These are phyloP conservation scores for Cudoniella acicularis DNA, from an alignment of 495 filamentous ascomycete species.

Conservation along the genomic window DNA sequence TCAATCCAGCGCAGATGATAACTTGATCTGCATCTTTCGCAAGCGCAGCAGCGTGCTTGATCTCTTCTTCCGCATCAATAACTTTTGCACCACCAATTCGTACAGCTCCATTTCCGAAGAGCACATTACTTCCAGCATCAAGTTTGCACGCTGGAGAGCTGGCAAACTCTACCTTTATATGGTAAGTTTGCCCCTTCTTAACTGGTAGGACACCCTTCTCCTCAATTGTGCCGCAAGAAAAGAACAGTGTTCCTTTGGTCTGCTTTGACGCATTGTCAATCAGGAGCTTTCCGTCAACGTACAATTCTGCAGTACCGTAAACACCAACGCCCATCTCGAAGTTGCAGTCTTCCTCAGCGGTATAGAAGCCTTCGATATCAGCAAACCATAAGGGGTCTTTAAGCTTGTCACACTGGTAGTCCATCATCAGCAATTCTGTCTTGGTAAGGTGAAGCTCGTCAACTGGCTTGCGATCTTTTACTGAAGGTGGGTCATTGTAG, in stretches of 20 bases:
- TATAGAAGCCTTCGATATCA: conserved; percentile 56
- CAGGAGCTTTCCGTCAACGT: conserved; percentile 60
- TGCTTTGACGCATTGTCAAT: conserved; percentile 66
- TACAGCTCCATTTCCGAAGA: conserved; percentile 61
- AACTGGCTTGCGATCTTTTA: conserved; percentile 40
- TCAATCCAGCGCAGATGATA: conserved; percentile 66
- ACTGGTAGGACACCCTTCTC: conserved; percentile 53
- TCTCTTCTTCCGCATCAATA: conserved; percentile 53
- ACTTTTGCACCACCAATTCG: conserved; percentile 59
- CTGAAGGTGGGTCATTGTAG: conserved; percentile 52
- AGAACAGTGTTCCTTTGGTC: conserved; percentile 57
- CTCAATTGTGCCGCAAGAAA: conserved; percentile 57
- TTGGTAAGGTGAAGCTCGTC: conserved; percentile 53
- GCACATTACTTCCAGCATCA: conserved; percentile 41
- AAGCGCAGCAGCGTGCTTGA: conserved; percentile 57
- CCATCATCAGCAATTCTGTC: conserved; percentile 56
- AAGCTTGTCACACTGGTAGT: conserved; percentile 58
- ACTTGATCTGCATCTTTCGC: conserved; percentile 64
- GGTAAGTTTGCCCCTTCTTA: conserved; percentile 57
- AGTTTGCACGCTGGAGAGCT: conserved; percentile 60
- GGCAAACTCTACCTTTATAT: conserved; percentile 60
- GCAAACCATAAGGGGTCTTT: conserved; percentile 54
- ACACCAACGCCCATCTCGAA: conserved; percentile 62
- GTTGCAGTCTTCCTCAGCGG: conserved; percentile 49
- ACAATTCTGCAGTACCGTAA: conserved; percentile 61